Evolutionary conservation across 257 asterid genomes (phyloP).

Genomic region (Solanum pinnatisectum): DNA sequence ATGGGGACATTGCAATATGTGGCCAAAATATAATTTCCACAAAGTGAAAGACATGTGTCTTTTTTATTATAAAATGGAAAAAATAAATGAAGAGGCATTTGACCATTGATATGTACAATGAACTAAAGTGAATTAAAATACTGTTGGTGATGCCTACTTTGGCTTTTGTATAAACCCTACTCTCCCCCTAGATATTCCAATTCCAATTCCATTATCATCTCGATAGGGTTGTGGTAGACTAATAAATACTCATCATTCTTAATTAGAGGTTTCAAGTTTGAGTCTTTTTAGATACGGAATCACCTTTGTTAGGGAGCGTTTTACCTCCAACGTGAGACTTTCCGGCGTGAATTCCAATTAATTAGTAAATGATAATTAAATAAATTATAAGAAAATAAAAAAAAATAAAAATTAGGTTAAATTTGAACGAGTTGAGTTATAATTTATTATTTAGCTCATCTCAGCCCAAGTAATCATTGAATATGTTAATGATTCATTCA

Average conservation of each 20-base stretch:
- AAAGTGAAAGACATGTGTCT: neutral
- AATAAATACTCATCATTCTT: fast-evolving
- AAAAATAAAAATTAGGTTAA: neutral
- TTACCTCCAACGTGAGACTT: no score
- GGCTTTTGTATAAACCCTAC: neutral
- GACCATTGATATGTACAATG: neutral
- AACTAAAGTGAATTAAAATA: neutral
- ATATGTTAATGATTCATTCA: neutral
- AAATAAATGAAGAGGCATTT: neutral
- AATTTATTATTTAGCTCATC: neutral
- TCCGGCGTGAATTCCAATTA: no score
- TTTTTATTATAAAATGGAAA: neutral
- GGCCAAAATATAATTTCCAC: neutral
- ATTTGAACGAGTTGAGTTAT: neutral
- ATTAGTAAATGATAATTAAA: neutral
- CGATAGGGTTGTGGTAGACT: fast-evolving
- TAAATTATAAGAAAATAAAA: neutral
- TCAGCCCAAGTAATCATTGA: neutral
- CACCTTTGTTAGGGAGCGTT: fast-evolving
- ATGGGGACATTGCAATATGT: neutral
- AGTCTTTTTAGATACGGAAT: no score
- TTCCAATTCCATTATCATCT: neutral
- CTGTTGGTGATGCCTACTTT: neutral
- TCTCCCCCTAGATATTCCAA: neutral
- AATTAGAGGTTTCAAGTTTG: no score